Evolutionary conservation across 164 flowering plant species (phyloP).

Genomic region (Magnolia kwangsiensis): DNA sequence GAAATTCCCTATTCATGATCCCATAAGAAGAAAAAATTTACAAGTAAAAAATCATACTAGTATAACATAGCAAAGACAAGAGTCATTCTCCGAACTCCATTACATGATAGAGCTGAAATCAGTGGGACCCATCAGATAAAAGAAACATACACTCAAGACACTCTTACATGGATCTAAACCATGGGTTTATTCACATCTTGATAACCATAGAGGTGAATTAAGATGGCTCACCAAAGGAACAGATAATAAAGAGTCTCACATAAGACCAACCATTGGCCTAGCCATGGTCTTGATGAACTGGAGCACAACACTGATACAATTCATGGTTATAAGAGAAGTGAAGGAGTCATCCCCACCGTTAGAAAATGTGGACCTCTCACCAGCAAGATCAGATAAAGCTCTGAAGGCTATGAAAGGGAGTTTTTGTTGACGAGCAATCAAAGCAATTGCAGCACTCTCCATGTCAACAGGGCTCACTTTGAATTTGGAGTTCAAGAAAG

Average conservation of each 20-base stretch:
- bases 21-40: too few relatives aligned
- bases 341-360: slow-evolving; percentile 25
- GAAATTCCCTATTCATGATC: too few relatives aligned
- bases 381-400: slow-evolving; percentile 32
- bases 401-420: slow-evolving; percentile 30
- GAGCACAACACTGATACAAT: slow-evolving; percentile 19
- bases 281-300: slow-evolving; percentile 13
- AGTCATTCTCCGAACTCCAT: too few relatives aligned
- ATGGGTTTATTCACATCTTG: neutral
- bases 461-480: slow-evolving; percentile 27
- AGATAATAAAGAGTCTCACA: neutral
- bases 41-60: too few relatives aligned
- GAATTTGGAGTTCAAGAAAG: slow-evolving; percentile 23
- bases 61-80: too few relatives aligned
- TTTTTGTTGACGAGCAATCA: slow-evolving; percentile 23
- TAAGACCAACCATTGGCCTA: neutral
- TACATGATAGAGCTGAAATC: neutral
- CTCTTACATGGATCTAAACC: neutral
- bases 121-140: neutral
- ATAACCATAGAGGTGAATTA: neutral
- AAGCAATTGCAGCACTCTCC: slow-evolving; percentile 38
- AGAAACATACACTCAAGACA: neutral
- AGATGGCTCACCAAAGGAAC: neutral
- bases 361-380: slow-evolving; percentile 29
- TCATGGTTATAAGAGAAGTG: slow-evolving; percentile 20